phyloP scores from a whole-genome alignment of 2,329 filamentous ascomycete genomes.

The Bipolaris sorokiniana region DNA sequence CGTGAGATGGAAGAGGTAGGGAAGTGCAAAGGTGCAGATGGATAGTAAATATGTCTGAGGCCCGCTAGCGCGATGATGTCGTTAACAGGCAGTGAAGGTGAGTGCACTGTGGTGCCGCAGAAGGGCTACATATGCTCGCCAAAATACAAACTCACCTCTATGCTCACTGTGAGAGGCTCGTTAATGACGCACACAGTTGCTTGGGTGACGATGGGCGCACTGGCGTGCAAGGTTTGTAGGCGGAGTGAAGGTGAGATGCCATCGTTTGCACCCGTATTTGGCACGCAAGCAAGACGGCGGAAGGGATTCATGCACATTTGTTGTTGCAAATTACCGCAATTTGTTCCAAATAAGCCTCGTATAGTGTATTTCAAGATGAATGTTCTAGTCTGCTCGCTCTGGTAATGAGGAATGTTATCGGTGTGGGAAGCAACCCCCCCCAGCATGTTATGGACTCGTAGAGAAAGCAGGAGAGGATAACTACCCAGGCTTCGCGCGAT shows the following conservation, averaged over 20 bases:
- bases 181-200: not conserved
- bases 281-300: not conserved
- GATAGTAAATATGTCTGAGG: not conserved
- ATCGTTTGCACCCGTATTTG: not conserved
- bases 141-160: constrained; percentile 13
- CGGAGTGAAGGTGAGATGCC: constrained; percentile 6
- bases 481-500: not conserved
- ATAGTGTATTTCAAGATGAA: not conserved
- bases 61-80: constrained; percentile 10
- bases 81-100: constrained; percentile 18
- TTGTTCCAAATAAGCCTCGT: not conserved
- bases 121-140: not conserved
- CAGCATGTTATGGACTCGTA: not conserved
- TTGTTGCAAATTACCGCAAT: too few relatives aligned
- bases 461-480: not conserved
- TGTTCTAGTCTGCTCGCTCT: not conserved
- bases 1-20: not conserved
- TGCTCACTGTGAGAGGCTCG: not conserved
- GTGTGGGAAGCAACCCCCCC: not conserved
- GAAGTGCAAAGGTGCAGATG: not conserved
- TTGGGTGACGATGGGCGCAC: not conserved
- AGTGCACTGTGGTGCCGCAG: constrained; percentile 9
- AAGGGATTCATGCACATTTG: not conserved
- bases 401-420: not conserved
- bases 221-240: not conserved